Percentiles rank a stretch among this genome's conserved stretches.
Evolutionary conservation across 2,329 filamentous ascomycete genomes (phyloP).

Genomic region (Rutstroemia sp.): DNA sequence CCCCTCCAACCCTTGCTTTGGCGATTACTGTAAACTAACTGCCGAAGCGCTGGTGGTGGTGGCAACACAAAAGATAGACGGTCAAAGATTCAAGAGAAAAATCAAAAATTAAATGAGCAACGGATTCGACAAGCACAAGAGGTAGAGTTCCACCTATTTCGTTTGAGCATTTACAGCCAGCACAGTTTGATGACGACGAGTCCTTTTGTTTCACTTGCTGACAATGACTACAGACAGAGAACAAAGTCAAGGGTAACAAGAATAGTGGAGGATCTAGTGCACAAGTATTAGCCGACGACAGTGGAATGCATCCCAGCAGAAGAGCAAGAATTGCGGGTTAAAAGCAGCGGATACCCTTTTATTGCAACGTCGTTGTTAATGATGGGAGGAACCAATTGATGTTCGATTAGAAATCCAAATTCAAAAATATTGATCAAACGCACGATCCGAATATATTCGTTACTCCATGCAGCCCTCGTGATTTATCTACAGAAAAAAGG

Average conservation of each 20-base stretch:
- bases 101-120: conserved; percentile 68
- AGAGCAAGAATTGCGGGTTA: conserved; percentile 19
- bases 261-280: conserved; percentile 20
- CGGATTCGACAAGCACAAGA: conserved; percentile 23
- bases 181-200: too few species aligned
- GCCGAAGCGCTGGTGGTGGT: conserved; percentile 68
- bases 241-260: neutral
- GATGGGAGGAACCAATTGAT: neutral
- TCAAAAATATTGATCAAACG: neutral
- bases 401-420: neutral
- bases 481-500: conserved; percentile 22
- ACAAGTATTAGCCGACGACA: conserved; percentile 21
- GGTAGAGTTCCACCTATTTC: neutral
- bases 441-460: conserved; percentile 11
- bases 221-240: neutral
- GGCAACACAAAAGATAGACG: conserved; percentile 65
- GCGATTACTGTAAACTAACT: neutral
- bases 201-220: neutral
- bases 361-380: neutral
- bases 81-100: conserved; percentile 78
- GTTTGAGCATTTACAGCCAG: neutral
- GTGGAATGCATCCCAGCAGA: conserved; percentile 26
- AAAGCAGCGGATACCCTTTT: neutral
- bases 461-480: conserved; percentile 12
- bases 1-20: conserved; percentile 1